phyloP scores from a whole-genome alignment of 768 basidiomycete species.

The Termitomyces sp. region DNA sequence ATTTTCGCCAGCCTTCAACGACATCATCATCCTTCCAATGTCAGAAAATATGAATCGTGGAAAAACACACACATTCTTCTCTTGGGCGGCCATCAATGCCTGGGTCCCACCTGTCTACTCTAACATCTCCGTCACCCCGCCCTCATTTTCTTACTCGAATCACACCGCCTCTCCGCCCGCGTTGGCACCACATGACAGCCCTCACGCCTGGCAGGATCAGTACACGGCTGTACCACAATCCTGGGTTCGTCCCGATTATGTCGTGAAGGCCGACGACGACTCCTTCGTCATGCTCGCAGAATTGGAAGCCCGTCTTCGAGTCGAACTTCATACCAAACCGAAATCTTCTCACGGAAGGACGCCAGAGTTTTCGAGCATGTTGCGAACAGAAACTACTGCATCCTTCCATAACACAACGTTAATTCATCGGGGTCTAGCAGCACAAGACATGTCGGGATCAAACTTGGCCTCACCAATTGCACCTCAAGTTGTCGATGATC shows the following conservation, averaged over 20 bases:
- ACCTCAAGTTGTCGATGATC: constrained; percentile 41
- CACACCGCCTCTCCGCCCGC: constrained; percentile 51
- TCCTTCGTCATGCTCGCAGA: constrained; percentile 94
- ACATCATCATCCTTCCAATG: constrained; percentile 80
- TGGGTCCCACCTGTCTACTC: constrained; percentile 82
- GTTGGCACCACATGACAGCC: constrained; percentile 74
- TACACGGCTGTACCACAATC: constrained; percentile 39
- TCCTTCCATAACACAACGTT: constrained; percentile 8
- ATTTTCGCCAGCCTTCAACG: constrained; percentile 63
- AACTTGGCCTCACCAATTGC: constrained; percentile 5
- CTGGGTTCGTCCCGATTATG: constrained; percentile 88
- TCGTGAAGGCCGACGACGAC: constrained; percentile 95
- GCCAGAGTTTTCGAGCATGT: constrained; percentile 12
- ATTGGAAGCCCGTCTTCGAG: constrained; percentile 82
- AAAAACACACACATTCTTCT: constrained; percentile 89
- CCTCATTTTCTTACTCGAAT: constrained; percentile 65
- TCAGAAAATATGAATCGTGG: constrained; percentile 96
- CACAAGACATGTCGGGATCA: constrained; percentile 1
- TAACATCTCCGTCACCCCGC: constrained; percentile 41
- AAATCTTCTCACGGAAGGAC: constrained; percentile 20
- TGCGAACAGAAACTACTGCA: constrained; percentile 8
- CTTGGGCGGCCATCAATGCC: constrained; percentile 88
- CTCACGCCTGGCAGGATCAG: constrained; percentile 49
- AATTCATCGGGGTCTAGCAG: not conserved
- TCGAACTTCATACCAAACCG: constrained; percentile 58